Conservation (phyloP, 1,139 yeast genomes). For the Casaregolazyma lundiana region DNA sequence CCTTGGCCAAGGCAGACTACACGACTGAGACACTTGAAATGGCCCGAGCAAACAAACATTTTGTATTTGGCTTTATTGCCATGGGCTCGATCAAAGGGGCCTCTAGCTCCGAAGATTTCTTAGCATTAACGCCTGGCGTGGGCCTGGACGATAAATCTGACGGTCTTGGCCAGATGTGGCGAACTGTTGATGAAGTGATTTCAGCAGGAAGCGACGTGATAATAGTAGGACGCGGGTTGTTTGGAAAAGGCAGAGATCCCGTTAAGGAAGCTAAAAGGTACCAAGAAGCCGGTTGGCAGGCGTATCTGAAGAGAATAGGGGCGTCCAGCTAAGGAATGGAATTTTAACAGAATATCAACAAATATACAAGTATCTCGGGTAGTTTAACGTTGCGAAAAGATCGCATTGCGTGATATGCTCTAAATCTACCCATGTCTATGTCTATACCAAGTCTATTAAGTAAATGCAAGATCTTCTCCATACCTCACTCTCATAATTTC, state of each 20-base stretch:
- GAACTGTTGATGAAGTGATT: conserved; percentile 83
- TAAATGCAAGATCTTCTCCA: conserved; percentile 15
- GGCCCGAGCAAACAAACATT: conserved; percentile 80
- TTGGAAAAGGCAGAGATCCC: conserved; percentile 95
- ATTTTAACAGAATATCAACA: neutral
- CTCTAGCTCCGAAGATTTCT: conserved; percentile 67
- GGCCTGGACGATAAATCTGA: conserved; percentile 98
- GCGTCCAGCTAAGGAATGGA: no score
- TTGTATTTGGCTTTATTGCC: conserved; percentile 95
- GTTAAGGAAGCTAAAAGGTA: conserved; percentile 81
- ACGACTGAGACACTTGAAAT: conserved; percentile 82
- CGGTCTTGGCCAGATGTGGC: conserved; percentile 90
- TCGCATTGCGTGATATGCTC: neutral
- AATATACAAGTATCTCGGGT: no score
- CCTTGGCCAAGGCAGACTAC: conserved; percentile 89
- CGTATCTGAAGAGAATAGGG: conserved; percentile 43
- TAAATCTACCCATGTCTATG: neutral
- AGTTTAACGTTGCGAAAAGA: no score
- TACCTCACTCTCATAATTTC: conserved; percentile 66
- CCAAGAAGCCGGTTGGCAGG: conserved; percentile 90
- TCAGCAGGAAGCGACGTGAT: conserved; percentile 85
- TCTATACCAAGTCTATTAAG: neutral
- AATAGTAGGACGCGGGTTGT: conserved; percentile 95
- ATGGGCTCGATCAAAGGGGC: conserved; percentile 70
- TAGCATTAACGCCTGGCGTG: conserved; percentile 97